A percentile compares a stretch with the other conserved stretches of the same genome.
These are phyloP conservation scores for Albifimbria verrucaria DNA, from an alignment of 2,329 filamentous ascomycete species.

Conservation along the genomic window DNA sequence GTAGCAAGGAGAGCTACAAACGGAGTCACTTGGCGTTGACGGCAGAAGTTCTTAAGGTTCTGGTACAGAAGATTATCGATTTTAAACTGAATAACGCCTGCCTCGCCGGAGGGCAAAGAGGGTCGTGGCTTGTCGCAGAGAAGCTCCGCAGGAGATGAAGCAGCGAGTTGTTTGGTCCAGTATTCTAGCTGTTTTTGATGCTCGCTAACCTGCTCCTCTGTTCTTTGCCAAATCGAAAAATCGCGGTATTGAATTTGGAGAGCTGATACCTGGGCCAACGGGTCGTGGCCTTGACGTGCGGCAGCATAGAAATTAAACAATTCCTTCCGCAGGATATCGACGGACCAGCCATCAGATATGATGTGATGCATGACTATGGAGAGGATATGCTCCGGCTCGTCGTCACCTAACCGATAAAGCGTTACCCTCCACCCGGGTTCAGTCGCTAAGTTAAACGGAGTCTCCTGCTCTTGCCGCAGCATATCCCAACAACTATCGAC, in stretches of 20 bases:
- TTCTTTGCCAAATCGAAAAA: conserved; percentile 19
- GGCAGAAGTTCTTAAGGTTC: conserved; percentile 9
- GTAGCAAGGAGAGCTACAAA: conserved; percentile 18
- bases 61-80: conserved; percentile 9
- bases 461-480: conserved; percentile 11
- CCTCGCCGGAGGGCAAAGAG: conserved; percentile 8
- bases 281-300: conserved; percentile 4
- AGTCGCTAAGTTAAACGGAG: conserved; percentile 17
- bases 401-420: conserved; percentile 6
- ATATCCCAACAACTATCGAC: background rate
- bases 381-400: conserved; percentile 13
- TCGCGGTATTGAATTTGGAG: conserved; percentile 23
- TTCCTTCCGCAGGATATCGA: conserved; percentile 18
- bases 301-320: conserved; percentile 14
- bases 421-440: conserved; percentile 19
- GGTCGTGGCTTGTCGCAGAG: conserved; percentile 14
- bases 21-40: conserved; percentile 2
- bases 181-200: conserved; percentile 19
- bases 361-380: conserved; percentile 26
- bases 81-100: conserved; percentile 1
- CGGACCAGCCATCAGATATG: conserved; percentile 25
- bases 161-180: conserved; percentile 15
- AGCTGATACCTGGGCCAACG: background rate
- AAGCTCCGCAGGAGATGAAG: conserved; percentile 13
- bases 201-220: conserved; percentile 7